These are phyloP conservation scores for Leucaena leucocephala DNA, from an alignment of 306 rosid genomes.

Conservation along the genomic window DNA sequence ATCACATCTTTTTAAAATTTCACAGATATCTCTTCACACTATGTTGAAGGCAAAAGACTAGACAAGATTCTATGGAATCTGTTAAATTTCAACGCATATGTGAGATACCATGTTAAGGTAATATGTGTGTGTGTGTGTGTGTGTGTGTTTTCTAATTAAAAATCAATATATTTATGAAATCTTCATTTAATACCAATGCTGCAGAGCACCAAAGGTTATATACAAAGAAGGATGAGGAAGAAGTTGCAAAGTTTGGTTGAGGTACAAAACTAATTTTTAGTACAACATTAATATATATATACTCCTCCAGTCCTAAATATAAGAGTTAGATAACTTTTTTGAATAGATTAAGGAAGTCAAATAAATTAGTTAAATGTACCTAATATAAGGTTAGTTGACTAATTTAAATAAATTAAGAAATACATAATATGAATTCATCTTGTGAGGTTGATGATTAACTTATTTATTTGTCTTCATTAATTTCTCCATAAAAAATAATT, in stretches of 20 bases:
- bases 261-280: conserved; percentile 37
- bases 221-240: conserved; percentile 86
- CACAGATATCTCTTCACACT: conserved; percentile 66
- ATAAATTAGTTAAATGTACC: no score
- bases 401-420: no score
- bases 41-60: conserved; percentile 68
- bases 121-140: neutral
- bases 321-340: no score
- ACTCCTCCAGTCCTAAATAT: no score
- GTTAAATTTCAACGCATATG: conserved; percentile 72
- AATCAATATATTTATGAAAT: conserved; percentile 22
- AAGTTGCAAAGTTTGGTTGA: conserved; percentile 66
- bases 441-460: no score
- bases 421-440: no score
- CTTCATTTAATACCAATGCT: conserved; percentile 23
- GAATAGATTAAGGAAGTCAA: no score
- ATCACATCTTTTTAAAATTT: conserved; percentile 23
- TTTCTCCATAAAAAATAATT: no score
- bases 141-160: neutral
- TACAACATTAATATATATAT: no score
- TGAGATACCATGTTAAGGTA: conserved; percentile 82
- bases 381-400: no score
- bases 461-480: no score
- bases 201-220: conserved; percentile 80
- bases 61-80: conserved; percentile 87